A percentile compares a stretch with the other conserved stretches of the same genome.
phyloP scores from a whole-genome alignment of 108 stramenopile genomes.

The Nannochloropsis granulata region DNA sequence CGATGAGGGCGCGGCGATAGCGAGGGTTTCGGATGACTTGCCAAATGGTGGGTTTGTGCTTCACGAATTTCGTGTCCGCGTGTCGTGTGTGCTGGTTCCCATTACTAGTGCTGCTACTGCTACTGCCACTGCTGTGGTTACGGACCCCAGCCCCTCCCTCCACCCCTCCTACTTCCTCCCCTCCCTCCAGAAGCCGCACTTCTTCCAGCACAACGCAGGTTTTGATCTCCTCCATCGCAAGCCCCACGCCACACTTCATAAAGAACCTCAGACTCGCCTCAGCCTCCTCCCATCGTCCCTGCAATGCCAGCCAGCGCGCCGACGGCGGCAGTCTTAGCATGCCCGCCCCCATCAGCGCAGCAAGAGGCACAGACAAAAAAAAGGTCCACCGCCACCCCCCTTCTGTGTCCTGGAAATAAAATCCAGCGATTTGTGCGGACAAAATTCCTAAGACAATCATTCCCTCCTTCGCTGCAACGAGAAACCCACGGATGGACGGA shows the following conservation, averaged over 20 bases:
- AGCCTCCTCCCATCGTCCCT: conserved; percentile 1
- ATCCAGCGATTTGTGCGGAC: conserved; percentile 46
- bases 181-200: neutral
- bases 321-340: conserved; percentile 26
- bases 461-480: conserved; percentile 57
- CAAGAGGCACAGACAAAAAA: conserved; percentile 11
- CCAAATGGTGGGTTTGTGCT: neutral
- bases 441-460: conserved; percentile 62
- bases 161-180: neutral
- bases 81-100: neutral
- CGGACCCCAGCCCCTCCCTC: neutral
- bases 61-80: neutral
- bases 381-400: conserved; percentile 44
- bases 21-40: conserved; percentile 6
- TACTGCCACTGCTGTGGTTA: neutral
- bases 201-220: neutral
- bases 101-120: neutral
- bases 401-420: conserved; percentile 12
- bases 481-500: conserved; percentile 39
- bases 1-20: conserved; percentile 38
- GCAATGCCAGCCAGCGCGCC: conserved; percentile 15
- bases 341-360: conserved; percentile 27
- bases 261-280: neutral
- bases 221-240: neutral
- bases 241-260: neutral